A percentile compares a stretch with the other conserved stretches of the same genome.
These are phyloP conservation scores for Kluyveromyces lactis DNA, from an alignment of 805 yeast species.

Conservation along the genomic window DNA sequence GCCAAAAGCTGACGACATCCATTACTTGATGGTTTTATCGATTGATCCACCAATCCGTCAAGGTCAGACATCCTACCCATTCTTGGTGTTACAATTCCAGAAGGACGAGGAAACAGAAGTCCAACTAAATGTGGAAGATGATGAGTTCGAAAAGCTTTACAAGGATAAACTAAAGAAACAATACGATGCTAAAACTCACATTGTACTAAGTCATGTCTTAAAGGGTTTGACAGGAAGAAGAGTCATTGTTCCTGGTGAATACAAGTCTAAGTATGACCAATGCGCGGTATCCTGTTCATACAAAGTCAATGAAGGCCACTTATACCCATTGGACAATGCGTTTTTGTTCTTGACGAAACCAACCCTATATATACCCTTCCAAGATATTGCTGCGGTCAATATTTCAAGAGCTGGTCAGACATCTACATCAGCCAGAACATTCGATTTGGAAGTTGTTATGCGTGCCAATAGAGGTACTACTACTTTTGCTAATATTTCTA, in stretches of 20 bases:
- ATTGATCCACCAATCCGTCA: slow-evolving; percentile 96
- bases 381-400: slow-evolving; percentile 67
- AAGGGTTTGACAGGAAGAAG: slow-evolving; percentile 85
- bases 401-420: slow-evolving; percentile 86
- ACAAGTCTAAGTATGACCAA: slow-evolving; percentile 63
- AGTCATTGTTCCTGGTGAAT: slow-evolving; percentile 77
- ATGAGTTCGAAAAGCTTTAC: slow-evolving; percentile 67
- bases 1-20: slow-evolving; percentile 91
- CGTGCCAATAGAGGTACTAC: slow-evolving; percentile 62
- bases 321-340: slow-evolving; percentile 88
- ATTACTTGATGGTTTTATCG: slow-evolving; percentile 80
- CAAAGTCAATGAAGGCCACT: slow-evolving; percentile 90
- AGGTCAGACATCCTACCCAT: slow-evolving; percentile 96
- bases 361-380: slow-evolving; percentile 79
- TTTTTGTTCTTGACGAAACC: slow-evolving; percentile 90
- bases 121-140: slow-evolving; percentile 77
- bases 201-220: slow-evolving; percentile 80
- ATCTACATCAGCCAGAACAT: slow-evolving; percentile 72
- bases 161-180: slow-evolving; percentile 63
- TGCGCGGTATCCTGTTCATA: slow-evolving; percentile 88
- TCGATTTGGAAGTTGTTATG: slow-evolving; percentile 76
- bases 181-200: slow-evolving; percentile 78
- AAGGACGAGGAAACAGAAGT: slow-evolving; percentile 88
- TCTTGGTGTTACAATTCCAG: slow-evolving; percentile 80
- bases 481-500: slow-evolving; percentile 78